Conservation (phyloP, 1,284 basidiomycete species). For the Ustilago sp. region DNA sequence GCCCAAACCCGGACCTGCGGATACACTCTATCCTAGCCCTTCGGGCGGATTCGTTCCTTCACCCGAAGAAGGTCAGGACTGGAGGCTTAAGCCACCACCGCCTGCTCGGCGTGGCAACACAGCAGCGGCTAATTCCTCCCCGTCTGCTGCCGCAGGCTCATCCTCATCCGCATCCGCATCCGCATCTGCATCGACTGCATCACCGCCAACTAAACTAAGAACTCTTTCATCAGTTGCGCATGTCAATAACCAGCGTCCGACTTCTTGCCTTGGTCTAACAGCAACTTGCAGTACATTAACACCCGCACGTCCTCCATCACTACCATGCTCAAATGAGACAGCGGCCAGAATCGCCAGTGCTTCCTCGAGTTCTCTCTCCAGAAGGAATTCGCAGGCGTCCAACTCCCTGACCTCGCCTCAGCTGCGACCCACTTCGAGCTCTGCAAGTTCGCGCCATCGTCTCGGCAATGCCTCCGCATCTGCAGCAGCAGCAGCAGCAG, state of each 20-base stretch:
- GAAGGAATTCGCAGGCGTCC: conserved; percentile 46
- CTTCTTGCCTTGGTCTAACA: conserved; percentile 18
- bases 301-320: conserved; percentile 43
- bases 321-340: conserved; percentile 42
- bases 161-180: conserved; percentile 2
- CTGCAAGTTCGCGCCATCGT: conserved; percentile 27
- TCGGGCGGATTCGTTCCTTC: conserved; percentile 58
- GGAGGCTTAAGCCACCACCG: conserved; percentile 54
- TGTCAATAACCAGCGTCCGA: conserved; percentile 8
- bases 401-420: conserved; percentile 26
- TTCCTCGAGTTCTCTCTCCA: conserved; percentile 30
- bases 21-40: conserved; percentile 56
- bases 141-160: conserved; percentile 1
- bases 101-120: conserved; percentile 27
- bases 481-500: background rate
- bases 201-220: conserved; percentile 9
- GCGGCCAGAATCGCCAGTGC: conserved; percentile 49
- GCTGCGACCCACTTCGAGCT: conserved; percentile 29
- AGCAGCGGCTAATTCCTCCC: conserved; percentile 1
- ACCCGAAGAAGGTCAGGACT: conserved; percentile 56
- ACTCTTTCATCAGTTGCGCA: conserved; percentile 20
- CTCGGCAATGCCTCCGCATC: conserved; percentile 18
- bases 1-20: conserved; percentile 48
- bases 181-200: conserved; percentile 10
- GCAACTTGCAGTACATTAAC: conserved; percentile 16